phyloP scores from a whole-genome alignment of 495 filamentous ascomycete genomes.

The Aspergillus saccharolyticus region DNA sequence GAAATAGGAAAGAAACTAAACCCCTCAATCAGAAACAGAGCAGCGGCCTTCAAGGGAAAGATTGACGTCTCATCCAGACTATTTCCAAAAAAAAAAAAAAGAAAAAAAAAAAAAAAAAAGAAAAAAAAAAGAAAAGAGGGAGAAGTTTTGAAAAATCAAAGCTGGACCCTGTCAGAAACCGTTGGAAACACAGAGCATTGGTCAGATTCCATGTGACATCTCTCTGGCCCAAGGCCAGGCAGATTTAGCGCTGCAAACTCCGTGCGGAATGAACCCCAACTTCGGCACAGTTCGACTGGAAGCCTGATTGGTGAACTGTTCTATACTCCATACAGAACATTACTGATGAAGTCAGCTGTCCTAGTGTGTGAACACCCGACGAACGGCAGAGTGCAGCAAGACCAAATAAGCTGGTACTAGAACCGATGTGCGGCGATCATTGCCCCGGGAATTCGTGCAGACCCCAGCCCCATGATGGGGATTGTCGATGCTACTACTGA shows the following conservation, averaged over 20 bases:
- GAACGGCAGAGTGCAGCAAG: constrained; percentile 38
- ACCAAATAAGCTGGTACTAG: constrained; percentile 40
- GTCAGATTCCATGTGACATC: constrained; percentile 32
- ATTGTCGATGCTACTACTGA: constrained; percentile 32
- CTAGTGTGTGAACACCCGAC: constrained; percentile 34
- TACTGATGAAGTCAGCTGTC: constrained; percentile 34
- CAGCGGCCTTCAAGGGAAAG: constrained; percentile 18
- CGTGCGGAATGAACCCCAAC: constrained; percentile 20
- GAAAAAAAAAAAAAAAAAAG: constrained; percentile 3
- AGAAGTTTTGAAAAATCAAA: constrained; percentile 3
- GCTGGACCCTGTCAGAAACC: constrained; percentile 18
- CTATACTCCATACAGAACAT: constrained; percentile 28
- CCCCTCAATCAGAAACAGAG: constrained; percentile 2
- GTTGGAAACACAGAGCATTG: constrained; percentile 31
- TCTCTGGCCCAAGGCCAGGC: constrained; percentile 24
- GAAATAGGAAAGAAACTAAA: constrained; percentile 8
- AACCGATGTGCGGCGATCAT: constrained; percentile 34
- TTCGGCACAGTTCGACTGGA: constrained; percentile 12
- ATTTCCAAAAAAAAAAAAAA: constrained; percentile 11
- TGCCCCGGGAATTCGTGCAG: constrained; percentile 35
- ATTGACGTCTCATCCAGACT: constrained; percentile 25
- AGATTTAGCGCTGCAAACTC: constrained; percentile 21
- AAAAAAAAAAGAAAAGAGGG: background rate
- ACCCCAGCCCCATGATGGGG: constrained; percentile 37
- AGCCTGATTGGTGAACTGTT: constrained; percentile 23